A percentile compares a stretch with the other conserved stretches of the same genome.
phyloP scores from a whole-genome alignment of 164 flowering plant genomes.

The Kalanchoe fedtschenkoi region DNA sequence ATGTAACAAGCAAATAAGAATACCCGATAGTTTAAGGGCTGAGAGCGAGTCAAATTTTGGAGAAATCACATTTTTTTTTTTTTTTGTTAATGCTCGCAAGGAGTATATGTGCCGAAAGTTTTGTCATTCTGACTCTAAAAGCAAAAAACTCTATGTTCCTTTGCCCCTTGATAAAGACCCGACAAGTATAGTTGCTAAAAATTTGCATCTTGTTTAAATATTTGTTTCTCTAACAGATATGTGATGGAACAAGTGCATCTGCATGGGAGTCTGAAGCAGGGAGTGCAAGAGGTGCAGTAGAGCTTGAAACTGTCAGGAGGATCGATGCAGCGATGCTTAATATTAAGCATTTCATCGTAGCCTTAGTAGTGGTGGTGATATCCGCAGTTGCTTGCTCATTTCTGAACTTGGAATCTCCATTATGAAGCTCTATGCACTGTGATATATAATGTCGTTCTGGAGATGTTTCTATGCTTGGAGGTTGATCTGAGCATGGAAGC shows the following conservation, averaged over 20 bases:
- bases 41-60: no score
- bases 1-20: no score
- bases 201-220: neutral
- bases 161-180: no score
- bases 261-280: constrained; percentile 14
- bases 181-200: no score
- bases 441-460: no score
- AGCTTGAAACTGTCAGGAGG: constrained; percentile 35
- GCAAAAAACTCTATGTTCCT: no score
- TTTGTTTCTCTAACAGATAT: constrained; percentile 18
- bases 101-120: no score
- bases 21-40: no score
- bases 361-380: constrained; percentile 27
- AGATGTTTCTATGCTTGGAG: no score
- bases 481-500: neutral
- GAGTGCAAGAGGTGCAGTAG: constrained; percentile 15
- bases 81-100: no score
- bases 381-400: constrained; percentile 26
- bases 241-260: constrained; percentile 12
- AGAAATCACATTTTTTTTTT: no score
- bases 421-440: neutral
- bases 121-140: no score
- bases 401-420: constrained; percentile 5
- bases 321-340: constrained; percentile 47
- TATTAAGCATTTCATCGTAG: constrained; percentile 32